Conservation (phyloP, 805 yeast species). For the Nakazawaea ernobii region DNA sequence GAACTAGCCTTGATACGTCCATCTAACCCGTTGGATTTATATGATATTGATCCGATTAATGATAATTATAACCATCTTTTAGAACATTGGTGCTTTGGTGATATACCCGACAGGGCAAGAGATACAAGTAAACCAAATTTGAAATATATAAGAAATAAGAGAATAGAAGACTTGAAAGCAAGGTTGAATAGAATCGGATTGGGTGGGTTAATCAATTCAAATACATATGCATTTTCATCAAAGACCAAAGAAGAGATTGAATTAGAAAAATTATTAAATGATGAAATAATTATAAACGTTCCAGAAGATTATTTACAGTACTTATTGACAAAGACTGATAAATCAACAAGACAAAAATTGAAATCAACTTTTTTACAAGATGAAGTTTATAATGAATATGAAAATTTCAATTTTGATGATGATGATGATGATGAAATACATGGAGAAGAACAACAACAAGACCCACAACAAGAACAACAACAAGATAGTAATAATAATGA, state of each 20-base stretch:
- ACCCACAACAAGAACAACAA: slow-evolving; percentile 7
- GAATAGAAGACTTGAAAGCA: slow-evolving; percentile 19
- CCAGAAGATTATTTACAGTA: slow-evolving; percentile 10
- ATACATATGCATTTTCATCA: slow-evolving; percentile 4
- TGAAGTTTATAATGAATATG: slow-evolving; percentile 3
- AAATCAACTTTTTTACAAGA: slow-evolving; percentile 5
- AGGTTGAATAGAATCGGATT: slow-evolving; percentile 21
- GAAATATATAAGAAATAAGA: slow-evolving; percentile 19
- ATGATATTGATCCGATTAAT: slow-evolving; percentile 40
- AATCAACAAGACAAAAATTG: slow-evolving; percentile 2
- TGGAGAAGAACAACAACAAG: slow-evolving; percentile 1
- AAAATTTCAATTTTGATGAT: neutral
- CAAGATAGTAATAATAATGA: neutral
- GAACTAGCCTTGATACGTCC: slow-evolving; percentile 61
- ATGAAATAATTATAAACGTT: slow-evolving; percentile 1
- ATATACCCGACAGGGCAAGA: slow-evolving; percentile 37
- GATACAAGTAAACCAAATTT: slow-evolving; percentile 26
- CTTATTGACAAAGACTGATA: neutral
- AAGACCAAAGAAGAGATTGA: slow-evolving; percentile 10
- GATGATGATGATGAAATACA: neutral
- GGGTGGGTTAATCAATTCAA: neutral
- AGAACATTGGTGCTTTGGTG: slow-evolving; percentile 51
- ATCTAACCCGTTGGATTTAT: slow-evolving; percentile 45
- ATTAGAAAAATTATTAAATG: slow-evolving; percentile 10
- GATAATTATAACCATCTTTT: slow-evolving; percentile 44